phyloP scores from a whole-genome alignment of 2,329 filamentous ascomycete genomes.

The Aplosporella prunicola region DNA sequence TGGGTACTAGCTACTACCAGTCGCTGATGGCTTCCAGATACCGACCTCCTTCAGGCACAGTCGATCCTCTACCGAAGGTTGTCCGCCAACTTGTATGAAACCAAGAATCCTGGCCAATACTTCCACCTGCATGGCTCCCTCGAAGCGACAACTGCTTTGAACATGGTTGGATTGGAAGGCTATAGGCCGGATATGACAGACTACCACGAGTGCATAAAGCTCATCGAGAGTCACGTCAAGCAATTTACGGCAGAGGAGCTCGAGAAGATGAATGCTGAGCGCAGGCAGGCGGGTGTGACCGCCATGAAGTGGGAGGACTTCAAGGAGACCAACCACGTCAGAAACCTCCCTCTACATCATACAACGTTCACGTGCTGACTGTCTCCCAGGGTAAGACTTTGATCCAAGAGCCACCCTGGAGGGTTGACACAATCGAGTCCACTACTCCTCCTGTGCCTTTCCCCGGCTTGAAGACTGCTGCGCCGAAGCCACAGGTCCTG shows the following conservation, averaged over 20 bases:
- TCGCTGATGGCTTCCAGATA: slow-evolving; percentile 43
- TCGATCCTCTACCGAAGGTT: slow-evolving; percentile 62
- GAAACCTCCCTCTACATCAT: background rate
- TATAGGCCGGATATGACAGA: slow-evolving; percentile 50
- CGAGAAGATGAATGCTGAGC: slow-evolving; percentile 33
- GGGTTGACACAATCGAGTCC: slow-evolving; percentile 42
- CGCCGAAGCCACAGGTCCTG: slow-evolving; percentile 31
- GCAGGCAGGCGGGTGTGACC: slow-evolving; percentile 34
- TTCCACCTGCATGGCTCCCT: slow-evolving; percentile 70
- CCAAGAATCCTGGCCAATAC: slow-evolving; percentile 55
- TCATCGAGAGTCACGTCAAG: slow-evolving; percentile 34
- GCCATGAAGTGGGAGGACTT: slow-evolving; percentile 34
- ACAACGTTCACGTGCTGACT: slow-evolving; percentile 11
- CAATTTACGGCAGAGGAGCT: slow-evolving; percentile 30
- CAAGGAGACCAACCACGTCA: slow-evolving; percentile 29
- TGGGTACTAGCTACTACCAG: background rate
- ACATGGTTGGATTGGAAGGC: slow-evolving; percentile 59
- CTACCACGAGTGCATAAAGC: slow-evolving; percentile 31
- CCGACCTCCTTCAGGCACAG: slow-evolving; percentile 61
- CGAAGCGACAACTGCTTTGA: slow-evolving; percentile 58
- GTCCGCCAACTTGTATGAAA: slow-evolving; percentile 63
- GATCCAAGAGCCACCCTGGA: slow-evolving; percentile 34
- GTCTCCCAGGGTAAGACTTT: slow-evolving; percentile 29
- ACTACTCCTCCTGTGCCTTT: slow-evolving; percentile 43
- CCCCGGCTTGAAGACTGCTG: slow-evolving; percentile 27